phyloP scores from a whole-genome alignment of 2,329 filamentous ascomycete species.

The Sordariomycetes sp. region DNA sequence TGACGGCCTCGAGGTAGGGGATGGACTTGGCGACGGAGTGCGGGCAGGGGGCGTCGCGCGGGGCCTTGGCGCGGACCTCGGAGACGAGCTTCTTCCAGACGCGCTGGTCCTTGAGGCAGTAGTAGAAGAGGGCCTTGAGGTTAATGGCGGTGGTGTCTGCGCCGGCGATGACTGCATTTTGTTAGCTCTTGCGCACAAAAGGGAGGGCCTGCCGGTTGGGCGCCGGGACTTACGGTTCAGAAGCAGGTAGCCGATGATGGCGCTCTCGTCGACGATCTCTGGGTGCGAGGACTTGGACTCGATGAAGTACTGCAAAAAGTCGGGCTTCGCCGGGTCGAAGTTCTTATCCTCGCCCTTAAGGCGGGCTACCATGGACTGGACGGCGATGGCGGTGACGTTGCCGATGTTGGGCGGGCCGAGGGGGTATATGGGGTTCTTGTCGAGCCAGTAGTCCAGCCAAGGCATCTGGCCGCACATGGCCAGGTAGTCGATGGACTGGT shows the following conservation, averaged over 20 bases:
- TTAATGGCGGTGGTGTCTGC: slow-evolving; percentile 23
- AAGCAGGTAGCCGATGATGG: slow-evolving; percentile 22
- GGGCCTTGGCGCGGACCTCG: slow-evolving; percentile 15
- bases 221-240: slow-evolving; percentile 9
- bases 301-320: slow-evolving; percentile 23
- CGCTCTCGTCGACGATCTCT: slow-evolving; percentile 22
- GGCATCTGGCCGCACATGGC: slow-evolving; percentile 15
- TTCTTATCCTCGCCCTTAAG: slow-evolving; percentile 5
- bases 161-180: slow-evolving; percentile 17
- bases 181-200: background rate
- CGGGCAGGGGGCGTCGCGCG: slow-evolving; percentile 10
- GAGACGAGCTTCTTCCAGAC: slow-evolving; percentile 11
- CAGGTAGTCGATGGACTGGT: slow-evolving; percentile 18
- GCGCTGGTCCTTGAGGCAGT: slow-evolving; percentile 20
- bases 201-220: background rate
- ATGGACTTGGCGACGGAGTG: slow-evolving; percentile 9
- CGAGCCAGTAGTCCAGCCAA: slow-evolving; percentile 14
- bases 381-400: slow-evolving; percentile 7
- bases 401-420: slow-evolving; percentile 12
- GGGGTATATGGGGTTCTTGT: slow-evolving; percentile 16
- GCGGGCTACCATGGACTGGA: slow-evolving; percentile 4
- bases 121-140: slow-evolving; percentile 24
- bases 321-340: slow-evolving; percentile 7
- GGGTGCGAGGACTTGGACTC: slow-evolving; percentile 21
- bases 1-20: slow-evolving; percentile 28